Percentiles rank a stretch among this genome's conserved stretches.
Conservation (phyloP, 192 early-diverging fungal genomes). For the Linnemannia schmuckeri region DNA sequence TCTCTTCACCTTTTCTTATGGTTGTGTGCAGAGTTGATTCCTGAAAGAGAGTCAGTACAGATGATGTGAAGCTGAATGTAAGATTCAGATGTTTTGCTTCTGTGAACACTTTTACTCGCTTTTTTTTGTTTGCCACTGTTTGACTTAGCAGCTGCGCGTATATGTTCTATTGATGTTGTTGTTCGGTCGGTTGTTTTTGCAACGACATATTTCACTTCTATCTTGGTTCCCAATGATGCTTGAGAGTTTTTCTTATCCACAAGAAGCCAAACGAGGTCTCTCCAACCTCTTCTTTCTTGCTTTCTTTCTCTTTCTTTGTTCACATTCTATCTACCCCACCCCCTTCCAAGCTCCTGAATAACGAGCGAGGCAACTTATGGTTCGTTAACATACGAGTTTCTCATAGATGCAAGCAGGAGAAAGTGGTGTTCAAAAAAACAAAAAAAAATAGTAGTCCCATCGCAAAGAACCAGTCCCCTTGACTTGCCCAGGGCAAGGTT, state of each 20-base stretch:
- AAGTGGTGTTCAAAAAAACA: not conserved
- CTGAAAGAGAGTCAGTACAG: not conserved
- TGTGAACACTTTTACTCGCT: not conserved
- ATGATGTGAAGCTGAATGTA: not conserved
- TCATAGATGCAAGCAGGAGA: too few species aligned
- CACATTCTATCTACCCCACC: not conserved
- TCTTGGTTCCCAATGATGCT: not conserved
- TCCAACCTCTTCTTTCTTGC: not conserved
- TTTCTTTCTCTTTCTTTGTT: not conserved
- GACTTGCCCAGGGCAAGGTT: conserved; percentile 3
- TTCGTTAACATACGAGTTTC: not conserved
- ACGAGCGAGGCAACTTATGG: not conserved
- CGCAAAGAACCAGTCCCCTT: not conserved
- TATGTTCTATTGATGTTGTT: not conserved
- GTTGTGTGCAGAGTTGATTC: too few species aligned
- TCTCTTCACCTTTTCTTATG: too few species aligned
- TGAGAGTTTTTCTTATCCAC: not conserved
- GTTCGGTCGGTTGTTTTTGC: not conserved
- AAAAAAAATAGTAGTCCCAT: conserved; percentile 9
- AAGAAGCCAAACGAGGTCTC: not conserved
- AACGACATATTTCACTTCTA: conserved; percentile 4
- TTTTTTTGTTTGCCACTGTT: not conserved
- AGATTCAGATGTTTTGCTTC: not conserved
- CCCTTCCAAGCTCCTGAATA: not conserved
- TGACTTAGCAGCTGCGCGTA: not conserved